These are phyloP conservation scores for Penicillium waksmanii DNA, from an alignment of 495 filamentous ascomycete genomes.

Conservation along the genomic window DNA sequence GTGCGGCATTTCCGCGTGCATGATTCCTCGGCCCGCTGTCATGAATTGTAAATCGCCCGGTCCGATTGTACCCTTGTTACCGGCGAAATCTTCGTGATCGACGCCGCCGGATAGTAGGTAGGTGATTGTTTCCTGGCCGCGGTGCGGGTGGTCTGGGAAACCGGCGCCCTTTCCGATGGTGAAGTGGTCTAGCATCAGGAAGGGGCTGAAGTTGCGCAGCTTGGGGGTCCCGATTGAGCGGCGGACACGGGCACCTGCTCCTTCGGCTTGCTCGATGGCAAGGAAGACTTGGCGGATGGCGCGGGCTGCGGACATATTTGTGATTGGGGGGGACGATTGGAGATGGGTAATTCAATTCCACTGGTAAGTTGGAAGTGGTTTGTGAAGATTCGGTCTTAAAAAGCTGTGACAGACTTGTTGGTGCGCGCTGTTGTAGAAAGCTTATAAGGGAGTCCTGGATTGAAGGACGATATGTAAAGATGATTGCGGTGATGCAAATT, in stretches of 20 bases:
- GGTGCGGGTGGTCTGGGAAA: constrained; percentile 85
- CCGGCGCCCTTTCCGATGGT: constrained; percentile 77
- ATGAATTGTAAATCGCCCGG: constrained; percentile 94
- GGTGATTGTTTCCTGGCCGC: constrained; percentile 85
- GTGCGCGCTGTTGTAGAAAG: constrained; percentile 25
- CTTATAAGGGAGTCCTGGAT: constrained; percentile 22
- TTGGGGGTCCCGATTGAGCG: constrained; percentile 85
- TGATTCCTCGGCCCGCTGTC: constrained; percentile 90
- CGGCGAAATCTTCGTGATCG: constrained; percentile 96
- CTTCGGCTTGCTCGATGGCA: constrained; percentile 85
- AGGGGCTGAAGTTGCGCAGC: constrained; percentile 86
- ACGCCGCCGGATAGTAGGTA: constrained; percentile 83
- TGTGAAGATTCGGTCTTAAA: neutral
- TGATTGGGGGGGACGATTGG: constrained; percentile 27
- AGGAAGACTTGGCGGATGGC: constrained; percentile 80
- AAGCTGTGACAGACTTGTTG: constrained; percentile 21
- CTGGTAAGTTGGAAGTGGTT: neutral
- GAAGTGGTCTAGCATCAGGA: constrained; percentile 98
- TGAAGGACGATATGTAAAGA: constrained; percentile 33
- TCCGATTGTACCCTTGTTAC: constrained; percentile 82
- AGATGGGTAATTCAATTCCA: too few species aligned
- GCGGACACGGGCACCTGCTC: constrained; percentile 84
- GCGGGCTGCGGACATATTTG: constrained; percentile 70
- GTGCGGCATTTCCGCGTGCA: constrained; percentile 96
- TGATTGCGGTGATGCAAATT: constrained; percentile 49